Evolutionary conservation across 495 filamentous ascomycete species (phyloP).

Genomic region (Hypoxylon crocopeplum): DNA sequence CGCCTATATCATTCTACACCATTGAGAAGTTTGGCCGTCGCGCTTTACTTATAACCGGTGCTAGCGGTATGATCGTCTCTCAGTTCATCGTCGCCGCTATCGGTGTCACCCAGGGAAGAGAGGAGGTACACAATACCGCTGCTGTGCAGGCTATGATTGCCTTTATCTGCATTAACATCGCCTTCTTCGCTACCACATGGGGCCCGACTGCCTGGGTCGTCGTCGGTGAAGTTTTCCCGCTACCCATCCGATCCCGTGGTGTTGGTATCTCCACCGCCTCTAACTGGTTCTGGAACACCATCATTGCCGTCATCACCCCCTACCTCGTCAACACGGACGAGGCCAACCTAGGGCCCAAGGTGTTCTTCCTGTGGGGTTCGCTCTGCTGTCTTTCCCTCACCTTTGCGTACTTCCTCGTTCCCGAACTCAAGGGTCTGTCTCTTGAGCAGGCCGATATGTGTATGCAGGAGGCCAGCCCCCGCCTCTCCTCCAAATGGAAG

Average conservation of each 20-base stretch:
- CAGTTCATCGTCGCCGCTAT: constrained; percentile 77
- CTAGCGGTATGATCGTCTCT: constrained; percentile 79
- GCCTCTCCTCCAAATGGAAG: constrained; percentile 64
- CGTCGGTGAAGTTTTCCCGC: constrained; percentile 78
- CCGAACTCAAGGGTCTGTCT: constrained; percentile 78
- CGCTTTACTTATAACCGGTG: constrained; percentile 80
- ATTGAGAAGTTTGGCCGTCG: constrained; percentile 86
- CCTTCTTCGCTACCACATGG: constrained; percentile 75
- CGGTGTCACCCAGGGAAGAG: constrained; percentile 59
- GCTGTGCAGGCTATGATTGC: constrained; percentile 63
- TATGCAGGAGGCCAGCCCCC: constrained; percentile 71
- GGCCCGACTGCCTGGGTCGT: constrained; percentile 78
- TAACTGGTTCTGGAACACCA: constrained; percentile 81
- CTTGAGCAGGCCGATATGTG: constrained; percentile 82
- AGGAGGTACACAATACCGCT: constrained; percentile 41
- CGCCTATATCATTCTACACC: constrained; percentile 80
- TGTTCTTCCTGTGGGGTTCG: constrained; percentile 74
- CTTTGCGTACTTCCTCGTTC: constrained; percentile 75
- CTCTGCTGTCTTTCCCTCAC: constrained; percentile 63
- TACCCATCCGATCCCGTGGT: constrained; percentile 76
- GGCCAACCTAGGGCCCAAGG: constrained; percentile 64
- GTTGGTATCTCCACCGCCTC: constrained; percentile 75
- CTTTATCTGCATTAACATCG: constrained; percentile 78
- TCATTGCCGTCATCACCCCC: constrained; percentile 67
- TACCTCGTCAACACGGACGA: constrained; percentile 65